Evolutionary conservation across 2,329 filamentous ascomycete genomes (phyloP).

Genomic region (Aspergillus ruber): DNA sequence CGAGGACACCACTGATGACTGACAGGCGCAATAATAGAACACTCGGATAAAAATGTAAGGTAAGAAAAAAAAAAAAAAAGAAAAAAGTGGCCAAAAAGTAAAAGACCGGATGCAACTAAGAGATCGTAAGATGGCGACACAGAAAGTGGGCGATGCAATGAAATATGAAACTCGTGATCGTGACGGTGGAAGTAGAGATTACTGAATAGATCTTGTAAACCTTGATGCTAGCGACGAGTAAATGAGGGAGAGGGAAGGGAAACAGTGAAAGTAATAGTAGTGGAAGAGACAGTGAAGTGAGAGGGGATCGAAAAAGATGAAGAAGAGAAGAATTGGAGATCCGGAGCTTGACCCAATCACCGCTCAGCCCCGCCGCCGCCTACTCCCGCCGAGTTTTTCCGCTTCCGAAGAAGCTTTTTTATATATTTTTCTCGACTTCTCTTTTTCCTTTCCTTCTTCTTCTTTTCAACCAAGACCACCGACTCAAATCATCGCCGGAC

Average conservation of each 20-base stretch:
- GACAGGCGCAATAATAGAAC: constrained; percentile 2
- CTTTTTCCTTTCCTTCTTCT: constrained; percentile 18
- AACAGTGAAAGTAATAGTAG: not conserved
- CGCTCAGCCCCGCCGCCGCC: constrained; percentile 12
- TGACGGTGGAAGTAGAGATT: constrained; percentile 7
- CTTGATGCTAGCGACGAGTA: not conserved
- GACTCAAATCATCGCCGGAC: constrained; percentile 67
- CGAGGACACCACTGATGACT: not conserved
- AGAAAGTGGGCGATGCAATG: constrained; percentile 2
- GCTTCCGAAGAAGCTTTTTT: constrained; percentile 27
- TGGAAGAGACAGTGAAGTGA: constrained; percentile 3
- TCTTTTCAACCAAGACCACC: constrained; percentile 56
- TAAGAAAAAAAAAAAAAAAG: no score
- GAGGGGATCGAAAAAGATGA: not conserved
- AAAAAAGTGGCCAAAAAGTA: not conserved
- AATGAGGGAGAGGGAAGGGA: not conserved
- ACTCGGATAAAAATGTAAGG: constrained; percentile 7
- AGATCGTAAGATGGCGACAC: constrained; percentile 3
- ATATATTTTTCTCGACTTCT: constrained; percentile 15
- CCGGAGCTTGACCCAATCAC: constrained; percentile 29
- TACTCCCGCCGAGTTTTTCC: not conserved
- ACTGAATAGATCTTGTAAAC: no score
- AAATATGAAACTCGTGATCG: constrained; percentile 15
- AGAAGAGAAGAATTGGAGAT: constrained; percentile 17
- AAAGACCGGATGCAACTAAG: not conserved